Evolutionary conservation across 2,329 filamentous ascomycete species (phyloP), one percentile per base, ranked within the genome.

Genomic region (Phyllosticta citrichinensis): DNA sequence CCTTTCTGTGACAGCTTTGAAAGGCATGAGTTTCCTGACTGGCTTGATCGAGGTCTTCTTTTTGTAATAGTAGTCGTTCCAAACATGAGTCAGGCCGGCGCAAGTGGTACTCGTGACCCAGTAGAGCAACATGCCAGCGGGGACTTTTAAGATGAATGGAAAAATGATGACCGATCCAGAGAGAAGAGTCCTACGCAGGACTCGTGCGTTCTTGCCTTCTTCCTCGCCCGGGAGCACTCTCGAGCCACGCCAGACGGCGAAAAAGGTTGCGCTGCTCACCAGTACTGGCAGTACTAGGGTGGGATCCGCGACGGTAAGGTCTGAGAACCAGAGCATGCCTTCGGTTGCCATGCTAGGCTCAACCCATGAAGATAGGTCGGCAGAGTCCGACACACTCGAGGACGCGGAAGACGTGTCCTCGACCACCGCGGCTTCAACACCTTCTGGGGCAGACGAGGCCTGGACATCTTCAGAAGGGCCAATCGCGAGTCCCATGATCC

Each of bases 251-350:
- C 52, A 47, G 17, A 61, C 47, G 6, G 50, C 20, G n/a, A 30
- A 47, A 5, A 62, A 19, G n/a, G 60, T 62, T 8, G 77, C 72
- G 0, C 70, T 74, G 0, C 77, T 79, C 22, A 83, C 72, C 2
- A 79, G 62, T 51, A 78, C 73, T 0, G 82, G 81, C 1, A 85
- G 73, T 2, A 75, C 64, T 2, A 78, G 71, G 2, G 76, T 77
- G 0, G 82, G 76, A 65, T 87, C 84, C 9, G 80, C 72, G 0
- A 75, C 66, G 5, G 82, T 71, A 14, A 87, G 76, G 67, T 86
- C 76, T 1, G 79, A 76, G 61, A 85, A 85, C 83, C 83, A 87
- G 1, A 84, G 73, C 2, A 79, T 76, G n/a, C 83, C 83, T 71
- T 85, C 83, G 8, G 69, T 76, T 5, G 78, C 76, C 17, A 87